Evolutionary conservation across 495 filamentous ascomycete species (phyloP), one percentile per base, ranked within the genome.

Genomic region (Daldinia caldariorum): DNA sequence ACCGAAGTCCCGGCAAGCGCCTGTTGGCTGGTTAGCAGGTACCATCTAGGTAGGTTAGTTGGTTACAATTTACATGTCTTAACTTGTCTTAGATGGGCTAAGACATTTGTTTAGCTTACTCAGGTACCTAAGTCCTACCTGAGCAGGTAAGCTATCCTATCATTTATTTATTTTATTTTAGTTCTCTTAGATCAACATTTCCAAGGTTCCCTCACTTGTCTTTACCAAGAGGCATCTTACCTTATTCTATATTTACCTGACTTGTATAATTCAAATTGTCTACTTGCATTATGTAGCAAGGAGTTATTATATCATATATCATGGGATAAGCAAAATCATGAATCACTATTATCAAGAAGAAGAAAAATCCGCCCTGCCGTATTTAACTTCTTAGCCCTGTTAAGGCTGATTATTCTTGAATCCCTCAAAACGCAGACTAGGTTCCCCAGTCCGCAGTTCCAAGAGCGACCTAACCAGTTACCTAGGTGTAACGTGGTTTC

Each of bases 391-490:
- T 53, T 45, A 63, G 60, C 54, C 60, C 59, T 43, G 14, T 68
- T 22, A 43, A 59, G 60, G 60, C 60, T 69, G 59, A 60, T 55
- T 29, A 20, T 63, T 41, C 37, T 59, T 69, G 22, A 58, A 69
- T 69, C 59, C 59, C 63, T 69, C 66, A 16, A 20, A 29, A 16
- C 22, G 4, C 18, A 57, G 54, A 35, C 54, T 57, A 29, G 54
- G 64, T 57, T 56, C 58, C 58, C 65, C 49, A 47, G 66, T 22
- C 32, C 43, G 20, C 29, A 58, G 18, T 6, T 47, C 51, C 37
- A 39, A 10, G 22, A 47, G 26, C 39, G 5, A n/a, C n/a, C n/a
- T n/a, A 49, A 29, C 38, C 29, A 18, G 45, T 37, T 38, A 51
- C 38, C 26, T 47, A 4, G 29, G 10, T 29, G 41, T 50, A 57